These are phyloP conservation scores for Podaxis sp. DNA, from an alignment of 768 basidiomycete species.

Conservation along the genomic window DNA sequence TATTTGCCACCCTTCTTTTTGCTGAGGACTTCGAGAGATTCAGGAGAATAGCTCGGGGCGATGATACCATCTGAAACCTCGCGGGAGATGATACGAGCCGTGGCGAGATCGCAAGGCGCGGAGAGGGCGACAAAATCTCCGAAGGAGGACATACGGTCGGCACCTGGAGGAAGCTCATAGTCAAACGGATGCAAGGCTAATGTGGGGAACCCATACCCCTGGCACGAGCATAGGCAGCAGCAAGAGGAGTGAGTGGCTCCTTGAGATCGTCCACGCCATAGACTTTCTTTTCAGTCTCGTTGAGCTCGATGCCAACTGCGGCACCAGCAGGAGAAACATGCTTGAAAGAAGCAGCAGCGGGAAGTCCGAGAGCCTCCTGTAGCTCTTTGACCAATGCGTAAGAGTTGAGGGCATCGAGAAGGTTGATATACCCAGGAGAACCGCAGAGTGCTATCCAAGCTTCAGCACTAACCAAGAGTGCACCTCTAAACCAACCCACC, in stretches of 20 bases:
- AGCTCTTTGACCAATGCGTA: constrained; percentile 95
- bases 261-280: constrained; percentile 97
- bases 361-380: constrained; percentile 78
- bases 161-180: constrained; percentile 44
- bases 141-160: constrained; percentile 99
- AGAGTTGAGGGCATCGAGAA: constrained; percentile 95
- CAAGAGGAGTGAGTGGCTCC: constrained; percentile 82
- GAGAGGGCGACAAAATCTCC: constrained; percentile 98
- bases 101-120: constrained; percentile 87
- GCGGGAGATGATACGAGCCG: constrained; percentile 95
- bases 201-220: constrained; percentile 53
- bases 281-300: constrained; percentile 84
- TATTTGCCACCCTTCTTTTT: constrained; percentile 99
- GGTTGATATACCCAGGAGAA: constrained; percentile 97
- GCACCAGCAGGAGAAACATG: constrained; percentile 98
- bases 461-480: not conserved
- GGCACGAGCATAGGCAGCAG: constrained; percentile 92
- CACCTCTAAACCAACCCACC: constrained; percentile 37
- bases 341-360: constrained; percentile 98
- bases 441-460: constrained; percentile 72
- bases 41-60: constrained; percentile 85
- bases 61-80: constrained; percentile 99
- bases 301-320: constrained; percentile 83
- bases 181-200: not conserved
- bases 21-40: constrained; percentile 83